Evolutionary conservation across 805 yeast genomes (phyloP).

Genomic region (Wickerhamomyces bovis): DNA sequence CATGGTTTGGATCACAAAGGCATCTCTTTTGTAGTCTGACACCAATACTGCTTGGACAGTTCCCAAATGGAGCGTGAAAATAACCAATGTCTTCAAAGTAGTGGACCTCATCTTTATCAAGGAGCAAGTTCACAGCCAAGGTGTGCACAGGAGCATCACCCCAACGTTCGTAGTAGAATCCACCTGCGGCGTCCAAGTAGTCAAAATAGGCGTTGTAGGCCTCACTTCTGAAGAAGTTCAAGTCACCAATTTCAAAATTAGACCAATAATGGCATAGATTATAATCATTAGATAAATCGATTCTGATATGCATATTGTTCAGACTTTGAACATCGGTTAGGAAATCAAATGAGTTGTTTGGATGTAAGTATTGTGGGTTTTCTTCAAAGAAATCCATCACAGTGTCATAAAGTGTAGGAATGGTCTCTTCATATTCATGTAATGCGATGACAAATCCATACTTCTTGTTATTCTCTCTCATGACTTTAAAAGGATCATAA

Average conservation of each 20-base stretch:
- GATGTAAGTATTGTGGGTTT: conserved; percentile 57
- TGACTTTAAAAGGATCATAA: conserved; percentile 79
- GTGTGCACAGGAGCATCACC: conserved; percentile 94
- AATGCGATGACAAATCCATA: conserved; percentile 86
- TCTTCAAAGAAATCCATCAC: conserved; percentile 55
- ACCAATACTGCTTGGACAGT: conserved; percentile 51
- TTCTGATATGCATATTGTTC: conserved; percentile 27
- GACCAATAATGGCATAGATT: conserved; percentile 87
- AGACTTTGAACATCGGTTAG: conserved; percentile 43
- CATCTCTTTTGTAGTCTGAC: conserved; percentile 53
- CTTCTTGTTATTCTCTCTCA: conserved; percentile 69
- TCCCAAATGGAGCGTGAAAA: conserved; percentile 60
- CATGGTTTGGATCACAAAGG: conserved; percentile 46
- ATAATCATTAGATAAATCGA: conserved; percentile 44
- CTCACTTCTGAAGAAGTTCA: conserved; percentile 64
- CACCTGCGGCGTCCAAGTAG: conserved; percentile 59
- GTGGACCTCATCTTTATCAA: conserved; percentile 56
- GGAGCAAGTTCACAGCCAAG: conserved; percentile 54
- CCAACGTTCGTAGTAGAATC: conserved; percentile 87
- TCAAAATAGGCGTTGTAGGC: conserved; percentile 58
- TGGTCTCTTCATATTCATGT: conserved; percentile 77
- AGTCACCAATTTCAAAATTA: conserved; percentile 71
- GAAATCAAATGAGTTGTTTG: conserved; percentile 54
- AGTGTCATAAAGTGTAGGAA: conserved; percentile 77
- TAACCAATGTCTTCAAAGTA: conserved; percentile 84